Percentiles rank a stretch among this genome's conserved stretches.
Conservation (phyloP, 805 yeast genomes). For the Lipomyces yamanashiensis region DNA sequence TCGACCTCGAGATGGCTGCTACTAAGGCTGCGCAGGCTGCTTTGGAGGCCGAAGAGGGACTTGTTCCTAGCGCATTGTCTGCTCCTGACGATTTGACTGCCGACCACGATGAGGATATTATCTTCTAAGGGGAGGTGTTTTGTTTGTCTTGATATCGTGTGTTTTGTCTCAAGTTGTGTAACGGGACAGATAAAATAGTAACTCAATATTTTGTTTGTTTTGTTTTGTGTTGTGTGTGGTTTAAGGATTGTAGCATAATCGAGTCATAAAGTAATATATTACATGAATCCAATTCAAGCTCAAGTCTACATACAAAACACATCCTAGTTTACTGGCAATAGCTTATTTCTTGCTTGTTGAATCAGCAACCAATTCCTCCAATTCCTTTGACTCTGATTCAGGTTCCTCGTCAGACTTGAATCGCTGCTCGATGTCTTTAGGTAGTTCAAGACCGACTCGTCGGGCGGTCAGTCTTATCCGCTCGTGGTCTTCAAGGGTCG, state of each 20-base stretch:
- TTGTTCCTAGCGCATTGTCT: conserved; percentile 44
- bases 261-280: neutral
- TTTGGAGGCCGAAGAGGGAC: conserved; percentile 42
- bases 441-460: conserved; percentile 82
- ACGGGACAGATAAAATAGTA: neutral
- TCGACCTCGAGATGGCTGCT: conserved; percentile 51
- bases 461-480: conserved; percentile 79
- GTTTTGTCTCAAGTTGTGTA: neutral
- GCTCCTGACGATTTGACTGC: conserved; percentile 45
- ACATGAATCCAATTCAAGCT: neutral
- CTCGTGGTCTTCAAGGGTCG: conserved; percentile 75
- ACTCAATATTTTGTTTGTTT: neutral
- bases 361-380: neutral
- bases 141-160: neutral
- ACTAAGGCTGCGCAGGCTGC: conserved; percentile 31
- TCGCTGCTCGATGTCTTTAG: conserved; percentile 43
- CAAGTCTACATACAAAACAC: conserved; percentile 6
- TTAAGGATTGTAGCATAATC: conserved; percentile 15
- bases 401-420: conserved; percentile 23
- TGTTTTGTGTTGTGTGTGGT: neutral
- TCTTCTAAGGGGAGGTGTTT: conserved; percentile 20
- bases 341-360: conserved; percentile 3
- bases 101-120: conserved; percentile 54
- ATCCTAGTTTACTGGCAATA: neutral
- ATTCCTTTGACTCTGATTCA: conserved; percentile 1